Percentiles rank a stretch among this genome's conserved stretches.
phyloP scores from a whole-genome alignment of 1,139 yeast species.

The Candida neerlandica region DNA sequence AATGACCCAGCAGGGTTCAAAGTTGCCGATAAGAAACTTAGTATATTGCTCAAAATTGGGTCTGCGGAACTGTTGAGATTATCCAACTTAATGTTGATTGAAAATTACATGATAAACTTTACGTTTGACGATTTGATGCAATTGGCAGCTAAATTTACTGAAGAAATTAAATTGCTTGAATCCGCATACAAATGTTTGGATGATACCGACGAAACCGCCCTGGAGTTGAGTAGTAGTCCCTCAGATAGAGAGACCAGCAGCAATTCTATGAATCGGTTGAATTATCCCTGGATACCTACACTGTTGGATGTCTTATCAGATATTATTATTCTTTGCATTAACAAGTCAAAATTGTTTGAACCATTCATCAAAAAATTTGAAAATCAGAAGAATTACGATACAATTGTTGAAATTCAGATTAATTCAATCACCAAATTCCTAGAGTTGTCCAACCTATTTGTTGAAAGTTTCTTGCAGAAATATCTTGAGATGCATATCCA shows the following conservation, averaged over 20 bases:
- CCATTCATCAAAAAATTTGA: constrained; percentile 49
- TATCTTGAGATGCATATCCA: constrained; percentile 9
- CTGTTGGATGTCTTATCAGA: constrained; percentile 44
- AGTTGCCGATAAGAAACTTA: constrained; percentile 26
- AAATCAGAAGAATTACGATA: constrained; percentile 28
- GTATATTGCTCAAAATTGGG: constrained; percentile 44
- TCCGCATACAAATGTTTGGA: constrained; percentile 1
- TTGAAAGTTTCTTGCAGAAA: constrained; percentile 18
- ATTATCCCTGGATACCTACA: constrained; percentile 35
- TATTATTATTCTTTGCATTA: constrained; percentile 48
- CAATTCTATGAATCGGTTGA: constrained; percentile 2
- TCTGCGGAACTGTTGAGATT: constrained; percentile 51
- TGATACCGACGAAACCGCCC: background rate
- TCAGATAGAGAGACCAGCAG: background rate
- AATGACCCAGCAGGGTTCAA: constrained; percentile 13
- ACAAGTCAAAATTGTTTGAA: constrained; percentile 54
- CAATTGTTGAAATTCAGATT: constrained; percentile 34
- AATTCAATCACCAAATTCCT: constrained; percentile 43
- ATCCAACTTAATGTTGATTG: constrained; percentile 55
- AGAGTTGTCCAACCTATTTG: constrained; percentile 25
- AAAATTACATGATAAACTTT: constrained; percentile 52
- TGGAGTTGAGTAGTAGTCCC: background rate
- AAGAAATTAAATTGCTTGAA: constrained; percentile 41
- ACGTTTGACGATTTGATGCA: constrained; percentile 39
- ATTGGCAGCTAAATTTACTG: constrained; percentile 43